phyloP scores from a whole-genome alignment of 169 alveolate species.

The Babesia ovata region DNA sequence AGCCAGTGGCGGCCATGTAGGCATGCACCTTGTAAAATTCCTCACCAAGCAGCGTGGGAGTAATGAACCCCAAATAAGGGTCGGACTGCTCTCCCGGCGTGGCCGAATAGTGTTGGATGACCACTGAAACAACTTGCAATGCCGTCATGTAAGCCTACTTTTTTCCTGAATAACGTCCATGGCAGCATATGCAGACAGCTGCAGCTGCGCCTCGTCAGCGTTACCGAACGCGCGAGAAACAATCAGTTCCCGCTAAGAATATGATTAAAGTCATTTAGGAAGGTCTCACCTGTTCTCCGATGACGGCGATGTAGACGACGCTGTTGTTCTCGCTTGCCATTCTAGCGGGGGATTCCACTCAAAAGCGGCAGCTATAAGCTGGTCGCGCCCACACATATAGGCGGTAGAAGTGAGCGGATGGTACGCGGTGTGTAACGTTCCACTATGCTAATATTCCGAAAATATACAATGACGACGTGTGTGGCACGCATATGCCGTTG shows the following conservation, averaged over 20 bases:
- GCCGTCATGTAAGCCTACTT: constrained; percentile 15
- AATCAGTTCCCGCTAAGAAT: constrained; percentile 40
- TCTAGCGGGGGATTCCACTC: not conserved
- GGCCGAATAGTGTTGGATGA: constrained; percentile 38
- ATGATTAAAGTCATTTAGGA: not conserved
- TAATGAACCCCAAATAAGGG: constrained; percentile 66
- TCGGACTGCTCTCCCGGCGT: constrained; percentile 19
- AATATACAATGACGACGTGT: too few species aligned
- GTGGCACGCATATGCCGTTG: too few species aligned
- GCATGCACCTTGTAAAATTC: constrained; percentile 60
- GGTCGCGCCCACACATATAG: not conserved
- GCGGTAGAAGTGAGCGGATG: not conserved
- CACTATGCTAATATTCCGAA: too few species aligned
- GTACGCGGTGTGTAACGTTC: too few species aligned
- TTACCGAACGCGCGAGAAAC: constrained; percentile 39
- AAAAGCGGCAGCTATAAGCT: too few species aligned
- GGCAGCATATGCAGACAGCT: constrained; percentile 64
- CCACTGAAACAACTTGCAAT: constrained; percentile 17
- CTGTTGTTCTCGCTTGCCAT: constrained; percentile 5
- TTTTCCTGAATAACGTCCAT: constrained; percentile 59
- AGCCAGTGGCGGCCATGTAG: constrained; percentile 64
- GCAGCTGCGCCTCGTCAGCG: constrained; percentile 60
- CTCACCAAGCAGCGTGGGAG: constrained; percentile 54
- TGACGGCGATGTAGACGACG: constrained; percentile 21
- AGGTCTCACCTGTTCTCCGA: constrained; percentile 27